Evolutionary conservation across 108 stramenopile species (phyloP), one percentile per base, ranked within the genome.

Genomic region (Cylindrotheca fusiformis): DNA sequence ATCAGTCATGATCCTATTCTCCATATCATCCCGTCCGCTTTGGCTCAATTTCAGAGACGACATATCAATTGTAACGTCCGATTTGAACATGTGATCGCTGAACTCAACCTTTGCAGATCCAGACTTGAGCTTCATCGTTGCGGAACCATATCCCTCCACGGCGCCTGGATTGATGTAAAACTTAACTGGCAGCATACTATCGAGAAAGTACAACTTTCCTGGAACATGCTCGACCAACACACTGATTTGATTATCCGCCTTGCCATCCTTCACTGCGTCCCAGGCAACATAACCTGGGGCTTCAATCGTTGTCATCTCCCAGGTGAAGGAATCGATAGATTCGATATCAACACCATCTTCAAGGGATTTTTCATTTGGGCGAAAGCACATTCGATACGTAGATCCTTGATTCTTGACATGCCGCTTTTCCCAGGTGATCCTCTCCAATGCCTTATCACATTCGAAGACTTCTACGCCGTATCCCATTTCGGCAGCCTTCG

Each of bases 381-480:
- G 25, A 41, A 69, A 53, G 52, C 68, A 69, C 24, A 69, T 0
- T 4, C 68, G 49, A 45, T 53, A 52, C 27, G 29, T 26, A 0
- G 4, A 17, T 1, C 52, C 59, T 51, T n/a, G 30, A 8, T 51
- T 26, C 46, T 69, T 69, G 8, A 12, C 24, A n/a, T 55, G 54
- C 17, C 58, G 29, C 1, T 60, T 17, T 18, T 28, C 36, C 17
- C 33, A 29, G 3, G 45, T 10, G 19, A 69, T 32, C 17, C 4
- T 14, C 19, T 60, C 12, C 17, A 53, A 18, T 1, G 44, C 22
- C 19, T n/a, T 33, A 44, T 60, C 59, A 29, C 68, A 69, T 60
- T 69, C 68, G 52, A 53, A 69, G 4, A 54, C 58, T 28, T 50
- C 41, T 23, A 69, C 68, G 18, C 24, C 30, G 47, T 68, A 68